Evolutionary conservation across 1,284 basidiomycete genomes (phyloP), one percentile per base, ranked within the genome.

Genomic region (Fistulina hepatica): DNA sequence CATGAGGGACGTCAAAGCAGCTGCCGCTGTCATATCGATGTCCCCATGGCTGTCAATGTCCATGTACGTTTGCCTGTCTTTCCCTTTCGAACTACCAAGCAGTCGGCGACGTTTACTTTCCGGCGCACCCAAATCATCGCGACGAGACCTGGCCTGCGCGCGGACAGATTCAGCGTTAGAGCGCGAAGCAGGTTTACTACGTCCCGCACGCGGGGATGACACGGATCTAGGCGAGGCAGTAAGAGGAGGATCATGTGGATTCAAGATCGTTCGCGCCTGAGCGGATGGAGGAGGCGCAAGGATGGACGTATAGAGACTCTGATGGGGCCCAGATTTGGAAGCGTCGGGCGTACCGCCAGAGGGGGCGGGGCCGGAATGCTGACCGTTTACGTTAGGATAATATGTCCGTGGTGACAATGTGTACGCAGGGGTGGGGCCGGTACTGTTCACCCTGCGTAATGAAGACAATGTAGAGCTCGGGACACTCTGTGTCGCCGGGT

Each of bases 1-100:
- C 38, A 77, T 64, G 36, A 79, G 63, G 9, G 75, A 76, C 1
- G 83, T 84, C 43, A 86, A 61, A 6, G 82, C 81, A 16, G 76
- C 78, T 5, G 83, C 82, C 21, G 82, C 82, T 54, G 82, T 79
- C 68, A 83, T 78, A 54, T 85, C 81, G 37, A 77, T 67, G 44
- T 79, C 79, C 13, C 63, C 65, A 48, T 73, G 68, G 12, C 56
- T 55, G 40, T 65, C 62, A 40, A 64, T 55, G 31, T 54, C 51
- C 53, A 59, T 52, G 44, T 59, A 59, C 44, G 46, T 52, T 44
- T 59, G 57, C 48, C 64, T 71, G 34, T 57, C 61, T 47, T 76
- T 77, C 42, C 69, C 67, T 56, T 73, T 79, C 42, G 64, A 56
- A 41, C 53, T 45, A 27, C n/a, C n/a, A n/a, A n/a, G n/a, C n/a